These are phyloP conservation scores for Leccinum imitatum DNA, from an alignment of 768 basidiomycete genomes.

Conservation along the genomic window DNA sequence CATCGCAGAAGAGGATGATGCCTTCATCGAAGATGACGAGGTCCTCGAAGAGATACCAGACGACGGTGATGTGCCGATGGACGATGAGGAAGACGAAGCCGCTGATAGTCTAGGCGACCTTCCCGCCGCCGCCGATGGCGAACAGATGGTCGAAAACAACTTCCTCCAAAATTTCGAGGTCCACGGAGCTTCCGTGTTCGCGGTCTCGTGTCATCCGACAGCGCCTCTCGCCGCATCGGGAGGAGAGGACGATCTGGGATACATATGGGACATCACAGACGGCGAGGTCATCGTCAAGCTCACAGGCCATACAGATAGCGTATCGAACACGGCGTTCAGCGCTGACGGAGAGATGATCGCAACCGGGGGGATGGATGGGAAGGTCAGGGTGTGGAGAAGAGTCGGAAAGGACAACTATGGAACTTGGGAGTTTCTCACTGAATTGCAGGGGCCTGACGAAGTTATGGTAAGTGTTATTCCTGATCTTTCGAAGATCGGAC, in stretches of 20 bases:
- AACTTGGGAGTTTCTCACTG: slow-evolving; percentile 93
- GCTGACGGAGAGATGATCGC: slow-evolving; percentile 89
- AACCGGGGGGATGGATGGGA: slow-evolving; percentile 98
- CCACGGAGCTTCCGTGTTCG: slow-evolving; percentile 81
- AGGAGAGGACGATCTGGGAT: slow-evolving; percentile 93
- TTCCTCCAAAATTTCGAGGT: slow-evolving; percentile 66
- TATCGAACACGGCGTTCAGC: slow-evolving; percentile 77
- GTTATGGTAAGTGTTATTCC: slow-evolving; percentile 67
- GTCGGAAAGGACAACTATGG: slow-evolving; percentile 72
- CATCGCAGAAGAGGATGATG: slow-evolving; percentile 45
- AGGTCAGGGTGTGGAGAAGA: slow-evolving; percentile 87
- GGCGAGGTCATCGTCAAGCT: slow-evolving; percentile 82
- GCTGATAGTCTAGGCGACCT: slow-evolving; percentile 48
- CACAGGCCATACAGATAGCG: slow-evolving; percentile 92
- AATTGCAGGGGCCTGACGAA: slow-evolving; percentile 93
- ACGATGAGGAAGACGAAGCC: slow-evolving; percentile 59
- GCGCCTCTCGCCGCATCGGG: slow-evolving; percentile 84
- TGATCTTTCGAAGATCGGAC: background rate
- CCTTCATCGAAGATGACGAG: slow-evolving; percentile 67
- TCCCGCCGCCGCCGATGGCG: slow-evolving; percentile 36
- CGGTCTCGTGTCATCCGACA: slow-evolving; percentile 80
- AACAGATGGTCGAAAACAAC: slow-evolving; percentile 52
- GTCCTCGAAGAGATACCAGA: slow-evolving; percentile 63
- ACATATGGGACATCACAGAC: slow-evolving; percentile 86
- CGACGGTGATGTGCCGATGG: slow-evolving; percentile 70